Evolutionary conservation across 208 protist species (phyloP).

Genomic region (Leishmania amazonensis): DNA sequence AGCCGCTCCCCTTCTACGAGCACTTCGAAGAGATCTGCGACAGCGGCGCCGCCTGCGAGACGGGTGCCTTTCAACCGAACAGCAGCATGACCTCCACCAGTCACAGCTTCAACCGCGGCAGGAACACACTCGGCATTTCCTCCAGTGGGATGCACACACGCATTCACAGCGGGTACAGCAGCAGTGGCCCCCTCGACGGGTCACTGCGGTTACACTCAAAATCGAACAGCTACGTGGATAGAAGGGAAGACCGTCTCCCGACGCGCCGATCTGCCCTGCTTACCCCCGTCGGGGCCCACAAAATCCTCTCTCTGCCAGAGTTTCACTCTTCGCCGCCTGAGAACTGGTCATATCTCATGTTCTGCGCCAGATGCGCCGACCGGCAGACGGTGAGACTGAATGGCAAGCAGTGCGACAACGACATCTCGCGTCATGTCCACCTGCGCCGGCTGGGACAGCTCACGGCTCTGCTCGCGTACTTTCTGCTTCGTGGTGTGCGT

Average conservation of each 20-base stretch:
- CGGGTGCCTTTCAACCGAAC: constrained; percentile 8
- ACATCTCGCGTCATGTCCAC: constrained; percentile 26
- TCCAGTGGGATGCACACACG: constrained; percentile 21
- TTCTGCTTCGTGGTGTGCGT: constrained; percentile 36
- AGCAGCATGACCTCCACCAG: constrained; percentile 15
- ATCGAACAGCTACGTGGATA: constrained; percentile 19
- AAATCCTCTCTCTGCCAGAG: constrained; percentile 24
- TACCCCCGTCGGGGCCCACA: neutral
- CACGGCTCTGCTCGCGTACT: constrained; percentile 51
- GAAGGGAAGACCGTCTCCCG: constrained; percentile 7
- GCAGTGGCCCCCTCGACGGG: constrained; percentile 25
- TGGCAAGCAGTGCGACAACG: constrained; percentile 41
- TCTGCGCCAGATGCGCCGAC: constrained; percentile 46
- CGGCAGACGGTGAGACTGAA: constrained; percentile 34
- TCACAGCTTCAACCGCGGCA: constrained; percentile 18
- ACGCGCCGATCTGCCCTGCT: neutral
- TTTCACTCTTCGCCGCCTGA: constrained; percentile 33
- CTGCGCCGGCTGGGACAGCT: constrained; percentile 55
- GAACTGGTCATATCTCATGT: constrained; percentile 59
- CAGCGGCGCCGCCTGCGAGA: constrained; percentile 15
- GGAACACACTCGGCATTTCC: neutral
- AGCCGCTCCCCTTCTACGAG: constrained; percentile 39
- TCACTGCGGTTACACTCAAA: constrained; percentile 24
- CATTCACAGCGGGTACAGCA: constrained; percentile 18
- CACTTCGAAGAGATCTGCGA: constrained; percentile 47